These are phyloP conservation scores for Goffeauzyma gilvescens DNA, from an alignment of 768 basidiomycete genomes.

Conservation along the genomic window DNA sequence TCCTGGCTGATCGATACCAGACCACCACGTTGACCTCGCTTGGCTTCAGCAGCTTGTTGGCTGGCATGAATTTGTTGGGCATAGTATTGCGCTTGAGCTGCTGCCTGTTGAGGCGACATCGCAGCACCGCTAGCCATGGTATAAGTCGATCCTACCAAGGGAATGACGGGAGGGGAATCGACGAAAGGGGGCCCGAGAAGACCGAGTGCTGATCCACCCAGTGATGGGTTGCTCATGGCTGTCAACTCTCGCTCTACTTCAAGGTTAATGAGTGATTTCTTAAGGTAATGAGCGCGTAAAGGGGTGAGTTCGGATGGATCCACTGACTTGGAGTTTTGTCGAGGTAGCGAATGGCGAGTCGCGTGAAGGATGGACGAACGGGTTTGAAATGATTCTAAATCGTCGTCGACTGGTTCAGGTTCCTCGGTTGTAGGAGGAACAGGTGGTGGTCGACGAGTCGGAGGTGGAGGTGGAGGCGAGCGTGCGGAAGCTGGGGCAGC, in stretches of 20 bases:
- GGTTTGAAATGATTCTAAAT: not conserved
- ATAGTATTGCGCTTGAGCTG: constrained; percentile 16
- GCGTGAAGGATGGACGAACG: constrained; percentile 10
- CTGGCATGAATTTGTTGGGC: too few species aligned
- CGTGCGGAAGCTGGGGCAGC: not conserved
- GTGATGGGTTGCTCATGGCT: constrained; percentile 37
- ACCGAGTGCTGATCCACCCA: constrained; percentile 42
- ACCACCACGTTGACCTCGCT: too few species aligned
- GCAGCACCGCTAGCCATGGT: too few species aligned
- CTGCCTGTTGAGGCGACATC: too few species aligned
- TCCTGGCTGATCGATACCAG: too few species aligned
- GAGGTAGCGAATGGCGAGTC: constrained; percentile 7
- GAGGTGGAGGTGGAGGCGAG: constrained; percentile 3
- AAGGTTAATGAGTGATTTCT: constrained; percentile 78
- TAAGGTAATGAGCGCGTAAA: constrained; percentile 88
- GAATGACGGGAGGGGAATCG: constrained; percentile 33
- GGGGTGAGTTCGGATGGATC: constrained; percentile 44
- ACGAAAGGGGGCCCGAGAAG: constrained; percentile 78
- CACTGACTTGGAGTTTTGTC: constrained; percentile 8
- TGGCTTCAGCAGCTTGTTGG: too few species aligned
- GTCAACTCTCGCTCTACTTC: constrained; percentile 66
- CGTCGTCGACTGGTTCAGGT: too few species aligned
- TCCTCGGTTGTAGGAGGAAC: too few species aligned
- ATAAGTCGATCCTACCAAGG: too few species aligned
- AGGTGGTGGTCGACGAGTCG: constrained; percentile 11